Conservation (phyloP, 1,284 basidiomycete genomes). For the Tetrapyrgos nigripes region DNA sequence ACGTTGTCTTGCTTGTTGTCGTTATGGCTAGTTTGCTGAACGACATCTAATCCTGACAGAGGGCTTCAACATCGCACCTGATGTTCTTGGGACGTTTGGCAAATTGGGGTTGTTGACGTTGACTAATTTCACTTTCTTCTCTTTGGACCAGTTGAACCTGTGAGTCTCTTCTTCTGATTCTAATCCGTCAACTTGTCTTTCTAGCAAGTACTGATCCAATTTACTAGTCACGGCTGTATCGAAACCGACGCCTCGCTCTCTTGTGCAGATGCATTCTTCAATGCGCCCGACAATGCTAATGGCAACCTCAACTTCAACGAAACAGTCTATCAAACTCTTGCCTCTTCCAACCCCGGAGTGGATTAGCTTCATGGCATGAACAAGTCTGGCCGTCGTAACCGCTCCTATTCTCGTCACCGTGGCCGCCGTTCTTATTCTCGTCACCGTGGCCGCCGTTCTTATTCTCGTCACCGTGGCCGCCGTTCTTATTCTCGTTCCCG, state of each 20-base stretch:
- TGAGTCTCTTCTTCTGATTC: background rate
- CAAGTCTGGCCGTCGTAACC: no score
- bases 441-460: no score
- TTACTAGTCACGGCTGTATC: conserved; percentile 22
- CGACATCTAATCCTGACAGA: background rate
- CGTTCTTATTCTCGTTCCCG: no score
- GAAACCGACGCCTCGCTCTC: conserved; percentile 30
- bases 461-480: no score
- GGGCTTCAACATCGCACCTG: background rate
- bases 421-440: background rate
- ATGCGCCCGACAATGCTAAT: conserved; percentile 6
- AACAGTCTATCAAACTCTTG: conserved; percentile 21
- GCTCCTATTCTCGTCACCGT: no score
- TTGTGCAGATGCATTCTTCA: conserved; percentile 18
- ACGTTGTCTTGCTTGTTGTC: background rate
- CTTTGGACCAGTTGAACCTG: conserved; percentile 20
- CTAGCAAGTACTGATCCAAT: no score
- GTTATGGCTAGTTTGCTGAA: no score
- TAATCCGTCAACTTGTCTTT: background rate
- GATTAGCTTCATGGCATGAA: no score
- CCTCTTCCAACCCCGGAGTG: conserved; percentile 26
- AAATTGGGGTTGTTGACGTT: conserved; percentile 21
- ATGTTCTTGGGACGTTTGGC: conserved; percentile 11
- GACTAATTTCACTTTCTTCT: conserved; percentile 7
- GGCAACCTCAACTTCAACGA: conserved; percentile 28